phyloP scores from a whole-genome alignment of 345 rosid genomes.

The Boechera retrofracta region DNA sequence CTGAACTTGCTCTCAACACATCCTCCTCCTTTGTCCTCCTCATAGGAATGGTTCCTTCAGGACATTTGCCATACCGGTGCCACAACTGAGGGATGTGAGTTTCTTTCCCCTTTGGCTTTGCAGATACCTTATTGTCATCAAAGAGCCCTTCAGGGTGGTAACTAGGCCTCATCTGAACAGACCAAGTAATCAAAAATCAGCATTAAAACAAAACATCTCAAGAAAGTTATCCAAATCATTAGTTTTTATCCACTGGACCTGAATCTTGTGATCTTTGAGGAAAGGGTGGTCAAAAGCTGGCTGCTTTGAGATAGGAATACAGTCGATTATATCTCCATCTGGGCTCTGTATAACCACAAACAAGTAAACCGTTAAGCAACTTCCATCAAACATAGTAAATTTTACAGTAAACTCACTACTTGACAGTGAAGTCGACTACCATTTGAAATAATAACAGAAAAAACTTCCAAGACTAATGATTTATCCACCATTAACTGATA shows the following conservation, averaged over 20 bases:
- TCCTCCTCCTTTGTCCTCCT: conserved; percentile 72
- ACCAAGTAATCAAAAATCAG: conserved; percentile 19
- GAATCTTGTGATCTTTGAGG: conserved; percentile 95
- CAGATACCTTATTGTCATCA: conserved; percentile 68
- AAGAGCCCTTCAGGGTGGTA: conserved; percentile 81
- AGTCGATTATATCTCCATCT: conserved; percentile 82
- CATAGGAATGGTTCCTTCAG: conserved; percentile 67
- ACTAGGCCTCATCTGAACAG: conserved; percentile 77
- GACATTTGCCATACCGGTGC: conserved; percentile 74
- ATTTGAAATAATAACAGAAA: not conserved
- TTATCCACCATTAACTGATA: not conserved
- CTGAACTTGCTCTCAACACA: conserved; percentile 74
- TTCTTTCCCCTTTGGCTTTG: conserved; percentile 55
- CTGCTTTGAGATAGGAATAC: conserved; percentile 83
- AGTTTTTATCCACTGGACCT: conserved; percentile 50
- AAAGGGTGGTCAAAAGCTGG: conserved; percentile 97
- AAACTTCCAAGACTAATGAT: not conserved
- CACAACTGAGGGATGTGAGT: conserved; percentile 75
- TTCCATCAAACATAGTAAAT: too few species aligned
- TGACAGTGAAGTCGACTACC: not conserved
- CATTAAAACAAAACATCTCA: not conserved
- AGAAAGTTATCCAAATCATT: not conserved
- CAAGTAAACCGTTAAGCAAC: not conserved
- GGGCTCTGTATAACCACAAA: conserved; percentile 57
- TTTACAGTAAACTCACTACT: not conserved